These are phyloP conservation scores for Lichenothelia convexa DNA, from an alignment of 495 filamentous ascomycete species.

Conservation along the genomic window DNA sequence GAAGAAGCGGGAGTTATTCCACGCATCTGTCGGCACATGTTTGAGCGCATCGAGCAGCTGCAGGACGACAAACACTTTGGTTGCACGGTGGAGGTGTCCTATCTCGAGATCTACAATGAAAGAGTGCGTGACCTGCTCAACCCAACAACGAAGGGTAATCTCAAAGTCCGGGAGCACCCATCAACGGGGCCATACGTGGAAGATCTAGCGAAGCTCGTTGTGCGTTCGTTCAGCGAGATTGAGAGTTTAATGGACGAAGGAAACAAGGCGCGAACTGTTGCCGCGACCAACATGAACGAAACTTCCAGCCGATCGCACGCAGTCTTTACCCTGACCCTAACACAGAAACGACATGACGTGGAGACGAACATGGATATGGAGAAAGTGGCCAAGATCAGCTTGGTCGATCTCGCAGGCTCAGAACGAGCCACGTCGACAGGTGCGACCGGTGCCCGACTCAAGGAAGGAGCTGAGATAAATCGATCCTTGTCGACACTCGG, in stretches of 20 bases:
- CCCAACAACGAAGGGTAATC: conserved; percentile 86
- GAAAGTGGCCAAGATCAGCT: conserved; percentile 92
- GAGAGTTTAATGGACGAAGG: conserved; percentile 98
- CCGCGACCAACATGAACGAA: conserved; percentile 99
- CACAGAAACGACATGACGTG: conserved; percentile 79
- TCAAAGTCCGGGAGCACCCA: conserved; percentile 94
- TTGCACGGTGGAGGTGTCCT: conserved; percentile 94
- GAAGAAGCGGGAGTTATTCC: conserved; percentile 93
- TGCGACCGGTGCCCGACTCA: conserved; percentile 85
- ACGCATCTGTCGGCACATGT: conserved; percentile 96
- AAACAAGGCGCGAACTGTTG: conserved; percentile 94
- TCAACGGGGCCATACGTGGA: conserved; percentile 96
- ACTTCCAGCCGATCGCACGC: conserved; percentile 96
- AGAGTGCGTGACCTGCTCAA: conserved; percentile 91
- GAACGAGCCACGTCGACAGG: conserved; percentile 93
- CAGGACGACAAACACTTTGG: conserved; percentile 53
- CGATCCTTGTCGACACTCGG: conserved; percentile 89
- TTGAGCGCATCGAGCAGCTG: conserved; percentile 58
- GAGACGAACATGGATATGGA: conserved; percentile 94
- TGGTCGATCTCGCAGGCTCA: conserved; percentile 95
- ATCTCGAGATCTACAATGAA: conserved; percentile 99
- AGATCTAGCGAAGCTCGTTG: conserved; percentile 91
- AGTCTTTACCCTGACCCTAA: conserved; percentile 91
- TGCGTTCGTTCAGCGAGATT: conserved; percentile 89
- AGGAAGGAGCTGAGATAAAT: conserved; percentile 98